Conservation (phyloP, 352 stramenopile genomes). For the Globisporangium sylvaticum region DNA sequence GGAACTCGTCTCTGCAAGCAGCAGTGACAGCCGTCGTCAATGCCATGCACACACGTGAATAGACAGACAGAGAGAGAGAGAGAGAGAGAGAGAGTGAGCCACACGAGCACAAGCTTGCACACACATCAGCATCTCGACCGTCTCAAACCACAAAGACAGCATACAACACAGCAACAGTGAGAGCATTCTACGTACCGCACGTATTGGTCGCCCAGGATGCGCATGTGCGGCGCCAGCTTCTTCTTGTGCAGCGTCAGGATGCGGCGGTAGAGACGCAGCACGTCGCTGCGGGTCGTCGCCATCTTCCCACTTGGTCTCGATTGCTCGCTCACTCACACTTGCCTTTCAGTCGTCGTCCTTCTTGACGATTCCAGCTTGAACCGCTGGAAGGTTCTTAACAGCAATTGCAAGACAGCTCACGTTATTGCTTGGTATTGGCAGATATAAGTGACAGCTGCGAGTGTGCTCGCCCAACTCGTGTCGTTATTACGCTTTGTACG, state of each 20-base stretch:
- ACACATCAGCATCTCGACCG: neutral
- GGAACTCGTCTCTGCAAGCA: constrained; percentile 67
- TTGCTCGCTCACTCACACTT: neutral
- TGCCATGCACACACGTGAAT: neutral
- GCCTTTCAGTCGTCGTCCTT: too few relatives aligned
- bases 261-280: constrained; percentile 67
- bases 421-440: too few relatives aligned
- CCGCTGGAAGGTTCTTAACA: too few relatives aligned
- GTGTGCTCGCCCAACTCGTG: too few relatives aligned
- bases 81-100: neutral
- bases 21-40: neutral
- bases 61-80: neutral
- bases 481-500: neutral
- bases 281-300: constrained; percentile 32
- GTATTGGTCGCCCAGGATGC: constrained; percentile 79
- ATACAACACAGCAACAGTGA: neutral
- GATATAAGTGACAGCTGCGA: too few relatives aligned
- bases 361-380: too few relatives aligned
- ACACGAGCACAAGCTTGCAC: neutral
- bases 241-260: constrained; percentile 75
- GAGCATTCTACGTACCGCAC: constrained; percentile 38
- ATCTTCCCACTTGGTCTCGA: constrained; percentile 4
- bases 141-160: neutral
- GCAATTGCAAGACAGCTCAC: too few relatives aligned
- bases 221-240: constrained; percentile 79